Percentiles rank a stretch among this genome's conserved stretches.
Conservation (phyloP, 345 rosid species). For the Streptanthus diversifolius region DNA sequence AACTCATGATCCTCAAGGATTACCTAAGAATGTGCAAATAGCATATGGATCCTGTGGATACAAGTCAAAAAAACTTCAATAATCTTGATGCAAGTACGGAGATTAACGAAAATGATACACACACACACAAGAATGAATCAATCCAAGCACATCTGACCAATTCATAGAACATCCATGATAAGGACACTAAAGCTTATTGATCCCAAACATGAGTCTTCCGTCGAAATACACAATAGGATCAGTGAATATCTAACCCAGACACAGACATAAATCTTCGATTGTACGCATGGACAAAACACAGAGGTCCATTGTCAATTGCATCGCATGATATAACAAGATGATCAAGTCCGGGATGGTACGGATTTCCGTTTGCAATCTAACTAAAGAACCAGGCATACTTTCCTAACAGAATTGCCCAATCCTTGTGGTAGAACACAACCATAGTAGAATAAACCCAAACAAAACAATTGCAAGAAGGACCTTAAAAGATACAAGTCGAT, state of each 20-base stretch:
- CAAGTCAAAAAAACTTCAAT: neutral
- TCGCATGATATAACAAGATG: neutral
- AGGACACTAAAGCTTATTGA: neutral
- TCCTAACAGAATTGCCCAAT: neutral
- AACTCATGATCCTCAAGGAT: neutral
- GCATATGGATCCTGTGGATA: neutral
- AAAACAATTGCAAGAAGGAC: neutral
- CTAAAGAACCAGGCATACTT: neutral
- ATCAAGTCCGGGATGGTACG: neutral
- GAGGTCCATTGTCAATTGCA: neutral
- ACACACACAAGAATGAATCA: neutral
- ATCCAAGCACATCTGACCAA: neutral
- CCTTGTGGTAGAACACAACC: neutral
- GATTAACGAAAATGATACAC: neutral
- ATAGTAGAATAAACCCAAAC: neutral
- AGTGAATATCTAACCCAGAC: neutral
- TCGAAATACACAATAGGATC: neutral
- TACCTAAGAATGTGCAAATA: neutral
- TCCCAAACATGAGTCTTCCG: neutral
- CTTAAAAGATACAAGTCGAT: neutral
- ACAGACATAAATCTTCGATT: neutral
- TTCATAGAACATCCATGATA: constrained; percentile 8
- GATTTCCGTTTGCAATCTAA: neutral
- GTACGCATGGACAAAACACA: neutral
- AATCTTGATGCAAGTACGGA: neutral